Base-by-base conservation (phyloP, 192 early-diverging fungal genomes). In the Rhizophlyctis rosea region DNA sequence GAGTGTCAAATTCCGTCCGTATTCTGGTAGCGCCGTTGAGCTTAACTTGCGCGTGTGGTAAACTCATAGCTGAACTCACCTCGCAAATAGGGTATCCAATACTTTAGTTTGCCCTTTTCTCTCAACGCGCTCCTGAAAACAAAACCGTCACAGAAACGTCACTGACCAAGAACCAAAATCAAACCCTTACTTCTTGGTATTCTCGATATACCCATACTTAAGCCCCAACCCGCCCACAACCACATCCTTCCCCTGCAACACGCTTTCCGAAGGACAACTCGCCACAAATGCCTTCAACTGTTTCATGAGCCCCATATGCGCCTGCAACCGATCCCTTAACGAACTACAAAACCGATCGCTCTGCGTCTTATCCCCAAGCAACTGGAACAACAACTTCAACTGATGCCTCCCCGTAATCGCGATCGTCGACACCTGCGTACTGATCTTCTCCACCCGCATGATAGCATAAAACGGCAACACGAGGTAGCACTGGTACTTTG, bases 361-460 rank as follows among this genome's bases (percentile, higher is more conserved):
- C 44, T 70, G 70, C 9, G 70, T 61, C 59, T 81, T 86, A 23
- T 83, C 82, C 34, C 82, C 74, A 49, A 88, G 79, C 3, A 98
- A 77, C 50, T 89, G 86, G 63, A 99, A 93, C 16, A 88, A 74
- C n/a, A 96, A 71, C 47, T 84, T 84, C 77, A 92, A 88, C 70
- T 93, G 84, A 70, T 99, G 95, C 86, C 94, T 93, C 14, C 90
- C 89, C 1, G 91, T 88, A 39, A 99, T 88, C 1, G 87, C 81
- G 35, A 99, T 80, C 24, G 87, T 80, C 50, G 89, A 86, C 28
- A 81, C 77, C 21, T 77, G 73, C n/a, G 81, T 73, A 64, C 87
- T 90, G 52, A 91, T 70, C 18, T 91, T 80, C 71, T 99, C 97
- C 11, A 99, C 94, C 5, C 92, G 83, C 54, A 90, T 89, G 53